Conservation (phyloP, 163 green algal species). For the Scenedesmus sp. region DNA sequence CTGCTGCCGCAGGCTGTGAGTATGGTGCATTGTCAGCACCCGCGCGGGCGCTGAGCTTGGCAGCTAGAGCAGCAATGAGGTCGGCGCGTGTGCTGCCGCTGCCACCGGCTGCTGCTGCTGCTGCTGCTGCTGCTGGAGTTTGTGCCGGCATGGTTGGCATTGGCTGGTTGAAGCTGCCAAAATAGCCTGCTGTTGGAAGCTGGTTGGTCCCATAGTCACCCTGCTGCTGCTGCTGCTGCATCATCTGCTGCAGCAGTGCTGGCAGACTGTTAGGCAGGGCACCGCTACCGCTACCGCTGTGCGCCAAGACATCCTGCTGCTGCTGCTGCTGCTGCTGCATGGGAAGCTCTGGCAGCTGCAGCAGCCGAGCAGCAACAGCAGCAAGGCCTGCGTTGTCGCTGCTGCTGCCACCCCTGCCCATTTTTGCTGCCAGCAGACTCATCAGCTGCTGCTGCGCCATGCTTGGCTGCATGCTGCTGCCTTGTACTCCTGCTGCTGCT, state of each 20-base stretch:
- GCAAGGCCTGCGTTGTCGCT: not conserved
- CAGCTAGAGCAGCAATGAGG: not conserved
- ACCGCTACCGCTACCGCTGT: not conserved
- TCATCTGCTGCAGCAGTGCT: not conserved
- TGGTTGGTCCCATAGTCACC: not conserved
- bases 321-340: slow-evolving; percentile 1
- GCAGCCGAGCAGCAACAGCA: not conserved
- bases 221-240: slow-evolving; percentile 2
- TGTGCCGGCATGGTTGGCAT: not conserved
- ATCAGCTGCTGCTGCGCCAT: slow-evolving; percentile 8
- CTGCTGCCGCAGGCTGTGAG: not conserved
- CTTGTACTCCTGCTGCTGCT: not conserved
- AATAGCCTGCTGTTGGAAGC: not conserved
- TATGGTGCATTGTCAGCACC: not conserved
- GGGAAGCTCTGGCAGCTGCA: not conserved
- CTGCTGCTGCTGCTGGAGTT: not conserved
- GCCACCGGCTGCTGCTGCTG: not conserved
- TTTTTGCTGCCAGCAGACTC: not conserved
- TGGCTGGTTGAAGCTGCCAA: not conserved
- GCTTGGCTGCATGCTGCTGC: not conserved
- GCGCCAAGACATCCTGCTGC: not conserved
- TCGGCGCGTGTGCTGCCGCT: not conserved
- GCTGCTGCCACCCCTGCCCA: not conserved
- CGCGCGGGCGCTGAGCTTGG: not conserved
- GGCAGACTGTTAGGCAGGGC: not conserved